Evolutionary conservation across 2,329 filamentous ascomycete species (phyloP).

Genomic region (Alternaria angustiovoidea): DNA sequence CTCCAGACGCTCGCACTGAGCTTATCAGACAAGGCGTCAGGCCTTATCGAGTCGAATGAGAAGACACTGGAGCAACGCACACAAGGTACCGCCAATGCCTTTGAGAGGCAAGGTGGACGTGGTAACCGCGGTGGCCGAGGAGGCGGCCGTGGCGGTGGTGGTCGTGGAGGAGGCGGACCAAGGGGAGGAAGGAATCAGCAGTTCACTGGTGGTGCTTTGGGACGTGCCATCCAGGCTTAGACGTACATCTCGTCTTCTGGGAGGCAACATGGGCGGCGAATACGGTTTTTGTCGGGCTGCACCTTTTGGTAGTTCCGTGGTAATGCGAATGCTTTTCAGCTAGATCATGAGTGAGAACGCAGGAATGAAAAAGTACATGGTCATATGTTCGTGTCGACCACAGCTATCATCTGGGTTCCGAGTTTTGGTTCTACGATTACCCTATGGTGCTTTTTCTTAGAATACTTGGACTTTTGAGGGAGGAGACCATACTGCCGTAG

Average conservation of each 20-base stretch:
- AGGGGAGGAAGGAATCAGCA: conserved; percentile 71
- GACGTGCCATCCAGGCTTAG: conserved; percentile 62
- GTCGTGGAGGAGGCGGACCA: conserved; percentile 67
- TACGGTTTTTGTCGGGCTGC: conserved; percentile 11
- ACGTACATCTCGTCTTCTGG: conserved; percentile 4
- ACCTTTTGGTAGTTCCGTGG: conserved; percentile 9
- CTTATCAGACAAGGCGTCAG: conserved; percentile 93
- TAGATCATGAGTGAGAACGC: conserved; percentile 8
- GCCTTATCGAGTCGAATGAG: conserved; percentile 96
- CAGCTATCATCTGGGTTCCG: neutral
- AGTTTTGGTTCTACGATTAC: neutral
- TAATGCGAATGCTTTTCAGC: conserved; percentile 9
- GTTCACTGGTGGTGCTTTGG: conserved; percentile 82
- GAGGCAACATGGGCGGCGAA: conserved; percentile 7
- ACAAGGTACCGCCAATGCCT: conserved; percentile 92
- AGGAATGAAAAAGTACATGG: conserved; percentile 7
- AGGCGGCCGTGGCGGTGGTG: conserved; percentile 63
- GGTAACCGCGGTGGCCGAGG: conserved; percentile 73
- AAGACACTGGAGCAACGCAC: conserved; percentile 96
- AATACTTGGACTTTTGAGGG: neutral
- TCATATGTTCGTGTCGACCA: neutral
- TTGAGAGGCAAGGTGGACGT: conserved; percentile 88
- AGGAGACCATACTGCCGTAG: neutral
- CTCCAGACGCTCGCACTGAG: conserved; percentile 95
- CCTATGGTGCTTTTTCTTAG: neutral